A percentile compares a stretch with the other conserved stretches of the same genome.
Conservation (phyloP, 176 grass and related monocot genomes). For the Zea mays region DNA sequence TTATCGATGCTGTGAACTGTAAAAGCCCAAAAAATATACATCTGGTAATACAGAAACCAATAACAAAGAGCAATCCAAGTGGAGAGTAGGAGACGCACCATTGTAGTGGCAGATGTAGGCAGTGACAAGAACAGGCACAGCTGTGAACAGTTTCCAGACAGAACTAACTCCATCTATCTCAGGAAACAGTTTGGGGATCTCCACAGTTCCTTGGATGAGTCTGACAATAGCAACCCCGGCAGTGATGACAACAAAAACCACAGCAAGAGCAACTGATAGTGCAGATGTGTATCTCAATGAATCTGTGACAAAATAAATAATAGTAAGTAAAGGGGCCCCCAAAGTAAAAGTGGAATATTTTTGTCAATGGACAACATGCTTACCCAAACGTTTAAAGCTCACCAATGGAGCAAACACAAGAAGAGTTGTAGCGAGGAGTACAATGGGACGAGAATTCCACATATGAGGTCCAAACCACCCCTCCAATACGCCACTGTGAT, state of each 20-base stretch:
- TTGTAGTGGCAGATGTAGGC: conserved; percentile 88
- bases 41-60: conserved; percentile 26
- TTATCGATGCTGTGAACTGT: conserved; percentile 82
- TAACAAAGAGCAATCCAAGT: background rate
- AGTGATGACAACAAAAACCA: conserved; percentile 79
- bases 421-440: conserved; percentile 74
- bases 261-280: conserved; percentile 77
- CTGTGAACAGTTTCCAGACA: conserved; percentile 70
- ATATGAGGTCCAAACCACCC: conserved; percentile 82
- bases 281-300: conserved; percentile 90
- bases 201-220: conserved; percentile 59
- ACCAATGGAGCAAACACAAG: conserved; percentile 81
- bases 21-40: background rate
- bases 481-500: conserved; percentile 80
- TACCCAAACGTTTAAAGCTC: conserved; percentile 81
- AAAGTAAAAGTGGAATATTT: conserved; percentile 7
- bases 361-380: conserved; percentile 21
- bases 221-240: conserved; percentile 73
- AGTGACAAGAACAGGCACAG: conserved; percentile 79
- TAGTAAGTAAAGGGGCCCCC: background rate
- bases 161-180: conserved; percentile 57
- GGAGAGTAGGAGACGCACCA: conserved; percentile 37
- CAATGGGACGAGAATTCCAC: conserved; percentile 69
- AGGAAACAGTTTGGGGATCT: conserved; percentile 72
- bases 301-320: conserved; percentile 50